A percentile compares a stretch with the other conserved stretches of the same genome.
phyloP scores from a whole-genome alignment of 1,284 basidiomycete genomes.

The Puccinia horiana region DNA sequence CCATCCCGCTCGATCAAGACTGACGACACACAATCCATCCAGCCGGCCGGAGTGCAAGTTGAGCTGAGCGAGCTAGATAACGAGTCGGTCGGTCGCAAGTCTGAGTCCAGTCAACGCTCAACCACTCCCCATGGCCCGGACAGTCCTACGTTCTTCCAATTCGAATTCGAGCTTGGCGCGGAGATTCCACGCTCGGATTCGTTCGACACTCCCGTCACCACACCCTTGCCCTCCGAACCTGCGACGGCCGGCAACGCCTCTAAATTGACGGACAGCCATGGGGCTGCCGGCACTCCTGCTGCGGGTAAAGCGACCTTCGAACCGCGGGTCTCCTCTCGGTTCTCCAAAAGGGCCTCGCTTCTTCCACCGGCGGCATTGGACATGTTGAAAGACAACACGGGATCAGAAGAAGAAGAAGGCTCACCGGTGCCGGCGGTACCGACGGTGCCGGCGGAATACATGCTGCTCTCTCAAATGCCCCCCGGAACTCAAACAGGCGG shows the following conservation, averaged over 20 bases:
- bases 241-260: neutral
- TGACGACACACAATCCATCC: neutral
- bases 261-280: neutral
- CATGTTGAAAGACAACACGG: slow-evolving; percentile 53
- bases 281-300: neutral
- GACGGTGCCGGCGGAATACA: neutral
- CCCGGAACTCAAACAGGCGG: neutral
- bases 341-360: slow-evolving; percentile 56
- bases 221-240: slow-evolving; percentile 19
- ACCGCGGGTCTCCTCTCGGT: slow-evolving; percentile 54
- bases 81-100: slow-evolving; percentile 47
- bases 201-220: slow-evolving; percentile 51
- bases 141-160: slow-evolving; percentile 52
- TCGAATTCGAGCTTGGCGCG: slow-evolving; percentile 51
- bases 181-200: slow-evolving; percentile 52
- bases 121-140: slow-evolving; percentile 44
- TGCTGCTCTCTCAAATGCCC: neutral
- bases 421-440: slow-evolving; percentile 16
- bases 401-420: neutral
- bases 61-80: slow-evolving; percentile 48
- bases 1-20: neutral
- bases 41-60: neutral
- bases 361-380: slow-evolving; percentile 56
- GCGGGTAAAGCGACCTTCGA: slow-evolving; percentile 27
- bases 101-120: slow-evolving; percentile 23